These are phyloP conservation scores for Dryas octopetala DNA, from an alignment of 306 rosid genomes.

Conservation along the genomic window DNA sequence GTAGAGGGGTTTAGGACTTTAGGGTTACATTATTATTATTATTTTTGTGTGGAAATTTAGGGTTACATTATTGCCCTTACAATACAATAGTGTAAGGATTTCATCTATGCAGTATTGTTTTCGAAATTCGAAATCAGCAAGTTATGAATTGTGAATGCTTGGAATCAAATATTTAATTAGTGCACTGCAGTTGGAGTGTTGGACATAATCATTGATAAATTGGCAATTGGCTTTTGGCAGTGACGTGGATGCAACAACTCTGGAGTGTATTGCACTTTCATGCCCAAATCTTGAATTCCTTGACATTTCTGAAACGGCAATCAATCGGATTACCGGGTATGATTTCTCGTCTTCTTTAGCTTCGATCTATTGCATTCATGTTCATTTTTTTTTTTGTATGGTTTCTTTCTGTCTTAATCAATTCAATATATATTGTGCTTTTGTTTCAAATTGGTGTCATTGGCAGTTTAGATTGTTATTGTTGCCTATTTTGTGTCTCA, in stretches of 20 bases:
- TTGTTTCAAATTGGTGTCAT: too few species aligned
- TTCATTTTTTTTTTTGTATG: too few species aligned
- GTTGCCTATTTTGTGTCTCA: neutral
- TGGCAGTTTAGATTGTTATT: too few species aligned
- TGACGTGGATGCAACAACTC: constrained; percentile 75
- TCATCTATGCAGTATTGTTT: too few species aligned
- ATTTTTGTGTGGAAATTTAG: too few species aligned
- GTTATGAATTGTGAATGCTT: too few species aligned
- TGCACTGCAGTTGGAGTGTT: neutral
- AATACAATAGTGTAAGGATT: too few species aligned
- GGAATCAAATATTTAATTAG: neutral
- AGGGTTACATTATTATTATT: too few species aligned
- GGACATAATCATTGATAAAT: neutral
- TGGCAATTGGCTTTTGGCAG: constrained; percentile 36
- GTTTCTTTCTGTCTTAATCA: too few species aligned
- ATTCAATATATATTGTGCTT: too few species aligned
- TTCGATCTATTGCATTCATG: neutral
- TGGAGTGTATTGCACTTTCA: constrained; percentile 85
- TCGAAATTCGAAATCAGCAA: too few species aligned
- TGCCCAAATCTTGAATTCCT: constrained; percentile 73
- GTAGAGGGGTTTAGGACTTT: neutral
- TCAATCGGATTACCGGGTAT: constrained; percentile 84
- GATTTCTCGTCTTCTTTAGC: neutral
- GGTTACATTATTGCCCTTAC: neutral
- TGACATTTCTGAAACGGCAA: constrained; percentile 57